Base-by-base conservation (phyloP, 805 yeast species). In the Lachancea cidri region DNA sequence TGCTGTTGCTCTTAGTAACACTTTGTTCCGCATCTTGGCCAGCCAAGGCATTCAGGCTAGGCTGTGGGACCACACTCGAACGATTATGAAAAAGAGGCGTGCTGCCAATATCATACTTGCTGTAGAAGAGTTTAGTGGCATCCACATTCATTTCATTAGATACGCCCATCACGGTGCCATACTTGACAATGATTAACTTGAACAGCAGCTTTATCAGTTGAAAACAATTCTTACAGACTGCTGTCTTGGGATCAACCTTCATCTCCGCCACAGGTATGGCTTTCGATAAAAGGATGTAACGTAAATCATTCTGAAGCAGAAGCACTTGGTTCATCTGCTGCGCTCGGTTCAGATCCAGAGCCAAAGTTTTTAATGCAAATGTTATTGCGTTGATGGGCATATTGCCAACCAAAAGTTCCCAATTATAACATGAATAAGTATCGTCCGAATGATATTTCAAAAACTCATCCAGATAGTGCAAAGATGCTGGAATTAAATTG, bases 321-420 rank as follows among this genome's bases (percentile, higher is more conserved):
- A 59, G 50, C 43, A 65, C 65, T 41, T 53, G 53, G 15, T 43
- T 32, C 48, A 41, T 11, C 16, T 31, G 5, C 24, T 38, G 34
- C 25, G 44, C 29, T 4, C 40, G 66, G 43, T 72, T 72, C 53
- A 76, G 64, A 53, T 77, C 79, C 5, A 76, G 72, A 2, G 75
- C 69, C 37, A 78, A 65, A 24, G 77, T 73, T 11, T 76, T 72
- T 48, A 75, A 64, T 44, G 77, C 60, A 39, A 77, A 55, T 11
- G 77, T 72, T 13, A 78, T 68, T 5, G 80, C 76, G 56, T 78
- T 82, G 38, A 77, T 64, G 2, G 84, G 84, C 36, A 78, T 70
- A n/a, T 76, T 74, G 34, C 80, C 65, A 6, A 44, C 44, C 51
- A 77, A 72, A 36, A 77, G 67, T 47, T 76, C 78, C 83, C 83